A percentile compares a stretch with the other conserved stretches of the same genome.
Evolutionary conservation across 164 flowering plant species (phyloP).

Genomic region (Cinnamomum chago): DNA sequence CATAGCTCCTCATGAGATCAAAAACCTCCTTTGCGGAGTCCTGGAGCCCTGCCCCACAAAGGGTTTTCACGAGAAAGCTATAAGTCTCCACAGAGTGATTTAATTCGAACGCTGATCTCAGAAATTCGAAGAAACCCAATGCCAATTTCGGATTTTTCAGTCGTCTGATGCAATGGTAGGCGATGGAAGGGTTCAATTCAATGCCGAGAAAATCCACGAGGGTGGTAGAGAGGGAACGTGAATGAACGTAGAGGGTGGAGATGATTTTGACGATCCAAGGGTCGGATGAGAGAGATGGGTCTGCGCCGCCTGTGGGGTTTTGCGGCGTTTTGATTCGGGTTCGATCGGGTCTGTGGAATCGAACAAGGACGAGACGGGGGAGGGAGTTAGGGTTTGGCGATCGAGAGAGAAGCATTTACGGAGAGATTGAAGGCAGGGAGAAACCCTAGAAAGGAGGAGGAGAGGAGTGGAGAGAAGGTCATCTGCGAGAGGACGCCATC

Average conservation of each 20-base stretch:
- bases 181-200: slow-evolving; percentile 43
- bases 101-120: slow-evolving; percentile 35
- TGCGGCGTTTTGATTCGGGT: background rate
- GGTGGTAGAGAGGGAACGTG: background rate
- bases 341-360: background rate
- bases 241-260: slow-evolving; percentile 13
- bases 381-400: background rate
- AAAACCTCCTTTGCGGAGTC: slow-evolving; percentile 44
- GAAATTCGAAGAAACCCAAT: slow-evolving; percentile 46
- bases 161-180: slow-evolving; percentile 38
- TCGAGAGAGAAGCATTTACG: slow-evolving; percentile 9
- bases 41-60: slow-evolving; percentile 43
- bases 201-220: slow-evolving; percentile 28
- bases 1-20: slow-evolving; percentile 54
- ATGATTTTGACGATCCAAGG: slow-evolving; percentile 31
- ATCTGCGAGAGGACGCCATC: background rate
- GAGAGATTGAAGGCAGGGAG: background rate
- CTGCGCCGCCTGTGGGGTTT: background rate
- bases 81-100: slow-evolving; percentile 42
- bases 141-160: slow-evolving; percentile 38
- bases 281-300: background rate
- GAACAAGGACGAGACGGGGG: background rate
- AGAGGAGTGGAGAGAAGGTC: background rate
- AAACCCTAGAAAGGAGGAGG: background rate
- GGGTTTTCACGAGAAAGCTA: slow-evolving; percentile 41